Base-by-base conservation (phyloP, 306 rosid species). In the Quercus rubra region DNA sequence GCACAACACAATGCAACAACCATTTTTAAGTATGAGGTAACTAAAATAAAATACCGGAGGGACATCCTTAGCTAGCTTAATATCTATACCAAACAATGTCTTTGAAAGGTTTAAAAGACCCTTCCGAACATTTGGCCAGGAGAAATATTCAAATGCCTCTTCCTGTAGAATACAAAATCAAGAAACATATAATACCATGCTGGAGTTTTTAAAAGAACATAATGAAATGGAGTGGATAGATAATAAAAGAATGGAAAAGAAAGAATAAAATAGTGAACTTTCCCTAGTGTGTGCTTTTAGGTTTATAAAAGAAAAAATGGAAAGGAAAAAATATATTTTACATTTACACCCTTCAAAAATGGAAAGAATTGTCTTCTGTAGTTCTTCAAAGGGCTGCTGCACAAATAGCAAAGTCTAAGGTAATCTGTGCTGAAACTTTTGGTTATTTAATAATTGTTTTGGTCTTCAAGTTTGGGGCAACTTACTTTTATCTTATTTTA, bases 361-460 rank as follows among this genome's bases (percentile, higher is more conserved):
- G 23, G 23, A 23, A 92, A 75, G 96, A 97, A 68, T 83, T 95
- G 80, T 97, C 97, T 71, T 89, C 99, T 70, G 89, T 97, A 54
- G 99, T 98, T 74, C 91, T 92, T 67, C 96, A 96, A 76, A 81
- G 89, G 89, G 98, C 97, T 74, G 96, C 98, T 74, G 96, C 98
- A 68, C 97, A 92, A 77, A 91, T 87, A 55, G 99, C 99, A 28
- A 88, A 84, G 55, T 90, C 97, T 79, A 95, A 95, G 97, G 98
- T 92, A 83, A 35, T 57, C 70, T 43, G 63, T 71, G 61, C 76
- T 57, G 35, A 75, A 63, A 73, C 71, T 69, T 87, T 19, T 79
- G 52, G 78, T 75, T 76, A 25, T 73, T 73, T 75, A 28, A 4
- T 3, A 46, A 72, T 8, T 66, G 49, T 28, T 33, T 61, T 4